Conservation (phyloP, 2,329 filamentous ascomycete species). For the Podosphaera xanthii region DNA sequence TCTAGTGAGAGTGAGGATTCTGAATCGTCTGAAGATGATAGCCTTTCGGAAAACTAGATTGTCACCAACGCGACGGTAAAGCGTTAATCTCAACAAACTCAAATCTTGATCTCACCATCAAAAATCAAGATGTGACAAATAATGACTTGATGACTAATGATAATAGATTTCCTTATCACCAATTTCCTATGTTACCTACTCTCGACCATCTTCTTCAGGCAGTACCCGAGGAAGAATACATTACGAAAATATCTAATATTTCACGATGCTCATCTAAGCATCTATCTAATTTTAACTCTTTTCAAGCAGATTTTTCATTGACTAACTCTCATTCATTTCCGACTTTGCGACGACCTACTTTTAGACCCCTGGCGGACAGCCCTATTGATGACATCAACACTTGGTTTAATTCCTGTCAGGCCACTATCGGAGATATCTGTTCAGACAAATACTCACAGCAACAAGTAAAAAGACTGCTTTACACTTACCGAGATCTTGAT, state of each 20-base stretch:
- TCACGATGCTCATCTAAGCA: neutral
- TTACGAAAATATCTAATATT: neutral
- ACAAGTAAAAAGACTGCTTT: neutral
- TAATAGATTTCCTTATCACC: neutral
- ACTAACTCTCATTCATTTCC: neutral
- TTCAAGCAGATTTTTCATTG: neutral
- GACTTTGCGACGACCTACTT: neutral
- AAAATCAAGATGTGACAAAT: too few species aligned
- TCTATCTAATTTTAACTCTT: neutral
- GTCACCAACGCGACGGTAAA: too few species aligned
- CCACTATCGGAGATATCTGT: neutral
- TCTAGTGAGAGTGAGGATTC: neutral
- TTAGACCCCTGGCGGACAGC: neutral
- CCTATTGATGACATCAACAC: neutral
- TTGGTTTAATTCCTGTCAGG: neutral
- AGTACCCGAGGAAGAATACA: neutral
- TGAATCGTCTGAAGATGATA: too few species aligned
- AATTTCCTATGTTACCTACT: neutral
- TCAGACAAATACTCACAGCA: neutral
- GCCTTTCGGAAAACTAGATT: too few species aligned
- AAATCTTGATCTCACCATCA: too few species aligned
- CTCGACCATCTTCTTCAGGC: neutral
- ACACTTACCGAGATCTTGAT: neutral
- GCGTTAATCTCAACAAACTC: too few species aligned
- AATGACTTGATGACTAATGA: too few species aligned